Base-by-base conservation (phyloP, 768 basidiomycete genomes). In the Lactifluus volemus region DNA sequence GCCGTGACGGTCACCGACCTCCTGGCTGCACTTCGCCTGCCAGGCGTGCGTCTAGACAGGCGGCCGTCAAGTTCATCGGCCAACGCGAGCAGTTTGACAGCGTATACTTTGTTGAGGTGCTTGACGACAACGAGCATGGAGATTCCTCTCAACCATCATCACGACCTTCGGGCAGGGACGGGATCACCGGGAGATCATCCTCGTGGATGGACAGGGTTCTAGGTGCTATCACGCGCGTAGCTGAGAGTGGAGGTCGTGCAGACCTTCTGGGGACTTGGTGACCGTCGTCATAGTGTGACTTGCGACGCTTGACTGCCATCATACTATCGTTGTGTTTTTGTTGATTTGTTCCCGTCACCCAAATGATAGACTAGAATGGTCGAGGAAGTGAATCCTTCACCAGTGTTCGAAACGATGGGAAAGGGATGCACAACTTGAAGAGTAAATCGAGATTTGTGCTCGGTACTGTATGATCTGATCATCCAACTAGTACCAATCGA, bases 21-120 rank as follows among this genome's bases (percentile, higher is more conserved):
- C 17, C 65, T 81, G 50, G 66, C 67, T 11, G 70, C 68, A 17
- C 73, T 86, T 15, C 72, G 76, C 34, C 68, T 85, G 51, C 66
- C 70, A 15, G 71, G 81, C 21, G 70, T 72, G 15, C 81, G 84
- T 7, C 77, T 91, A 42, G 87, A 89, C 68, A 78, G 88, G 34
- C 78, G 87, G 55, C 88, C 89, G 1, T 78, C 80, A 11, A 59
- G 9, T 14, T 21, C 5, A 12, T 34, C 50, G 1, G 53, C 76
- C 68, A 70, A 3, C 68, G 70, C 30, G 62, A 67, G 19, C 81
- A 79, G 4, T 87, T 88, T 67, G 74, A 78, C 32, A 77, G 81
- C 69, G 72, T 81, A 30, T 89, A 90, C 68, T 84, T 89, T 60
- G 69, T 86, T 11, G 89, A 90, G 71, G 72, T 88, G 15, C 72